These are phyloP conservation scores for Rhododendron molle DNA, from an alignment of 148 eudicot genomes.

Conservation along the genomic window DNA sequence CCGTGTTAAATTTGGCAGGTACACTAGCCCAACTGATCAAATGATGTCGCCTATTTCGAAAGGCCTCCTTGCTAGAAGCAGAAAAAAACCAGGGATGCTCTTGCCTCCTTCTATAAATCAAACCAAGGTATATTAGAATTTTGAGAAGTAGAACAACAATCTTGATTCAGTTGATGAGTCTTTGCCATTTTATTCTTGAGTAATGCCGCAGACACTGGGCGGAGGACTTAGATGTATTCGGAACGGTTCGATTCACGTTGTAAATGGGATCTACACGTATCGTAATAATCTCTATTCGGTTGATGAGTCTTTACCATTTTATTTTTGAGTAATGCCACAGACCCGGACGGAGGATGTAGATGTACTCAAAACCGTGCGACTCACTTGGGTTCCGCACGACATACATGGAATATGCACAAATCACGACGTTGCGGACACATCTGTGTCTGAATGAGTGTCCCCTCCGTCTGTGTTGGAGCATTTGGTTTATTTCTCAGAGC, in stretches of 20 bases:
- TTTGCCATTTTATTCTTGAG: background rate
- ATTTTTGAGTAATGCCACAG: background rate
- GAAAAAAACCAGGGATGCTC: constrained; percentile 38
- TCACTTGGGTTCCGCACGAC: background rate
- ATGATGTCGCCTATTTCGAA: constrained; percentile 46
- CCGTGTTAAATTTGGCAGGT: constrained; percentile 18
- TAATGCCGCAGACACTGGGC: background rate
- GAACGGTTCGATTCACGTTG: background rate
- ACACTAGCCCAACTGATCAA: constrained; percentile 47
- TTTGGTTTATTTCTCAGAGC: background rate
- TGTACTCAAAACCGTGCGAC: background rate
- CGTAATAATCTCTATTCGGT: no score
- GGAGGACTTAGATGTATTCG: background rate
- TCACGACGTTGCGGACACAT: background rate
- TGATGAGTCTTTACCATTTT: background rate
- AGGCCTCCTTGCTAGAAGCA: constrained; percentile 41
- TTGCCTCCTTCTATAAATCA: constrained; percentile 53
- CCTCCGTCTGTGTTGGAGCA: background rate
- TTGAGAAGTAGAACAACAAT: background rate
- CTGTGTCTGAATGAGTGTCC: background rate
- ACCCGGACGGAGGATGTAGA: background rate
- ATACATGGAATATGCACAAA: background rate
- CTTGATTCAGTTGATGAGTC: background rate
- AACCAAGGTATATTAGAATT: constrained; percentile 37
- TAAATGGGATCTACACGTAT: no score